These are phyloP conservation scores for Suillus sp. DNA, from an alignment of 768 basidiomycete species.

Conservation along the genomic window DNA sequence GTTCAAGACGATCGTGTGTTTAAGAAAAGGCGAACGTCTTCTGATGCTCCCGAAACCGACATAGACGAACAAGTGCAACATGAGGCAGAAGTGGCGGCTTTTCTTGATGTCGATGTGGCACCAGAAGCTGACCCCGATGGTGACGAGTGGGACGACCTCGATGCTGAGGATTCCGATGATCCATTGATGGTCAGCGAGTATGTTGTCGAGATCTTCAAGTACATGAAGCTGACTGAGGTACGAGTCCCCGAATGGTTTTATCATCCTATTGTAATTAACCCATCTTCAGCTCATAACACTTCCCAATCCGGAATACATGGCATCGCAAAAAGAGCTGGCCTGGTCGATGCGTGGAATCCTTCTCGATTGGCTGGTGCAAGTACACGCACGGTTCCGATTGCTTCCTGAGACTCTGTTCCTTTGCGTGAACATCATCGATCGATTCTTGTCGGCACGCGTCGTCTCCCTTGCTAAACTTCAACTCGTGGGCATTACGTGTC, in stretches of 20 bases:
- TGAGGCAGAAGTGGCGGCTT: conserved; percentile 38
- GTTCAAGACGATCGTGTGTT: conserved; percentile 59
- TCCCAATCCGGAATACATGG: conserved; percentile 86
- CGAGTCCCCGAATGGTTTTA: conserved; percentile 4
- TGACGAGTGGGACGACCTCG: conserved; percentile 85
- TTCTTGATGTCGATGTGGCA: conserved; percentile 50
- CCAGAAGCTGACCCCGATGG: conserved; percentile 67
- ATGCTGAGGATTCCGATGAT: conserved; percentile 89
- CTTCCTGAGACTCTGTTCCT: conserved; percentile 92
- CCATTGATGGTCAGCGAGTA: conserved; percentile 98
- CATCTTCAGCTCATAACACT: conserved; percentile 64
- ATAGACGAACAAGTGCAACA: conserved; percentile 42
- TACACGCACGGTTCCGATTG: conserved; percentile 84
- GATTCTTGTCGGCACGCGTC: conserved; percentile 68
- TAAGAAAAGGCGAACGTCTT: conserved; percentile 80
- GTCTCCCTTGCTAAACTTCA: conserved; percentile 86
- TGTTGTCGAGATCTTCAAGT: conserved; percentile 90
- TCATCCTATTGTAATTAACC: conserved; percentile 3
- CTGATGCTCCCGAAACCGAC: conserved; percentile 52
- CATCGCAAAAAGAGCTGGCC: conserved; percentile 75
- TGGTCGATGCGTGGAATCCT: conserved; percentile 91
- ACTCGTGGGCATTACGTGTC: conserved; percentile 84
- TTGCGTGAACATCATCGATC: conserved; percentile 81
- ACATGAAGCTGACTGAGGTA: conserved; percentile 86
- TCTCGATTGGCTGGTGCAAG: conserved; percentile 92